Evolutionary conservation across 2,329 filamentous ascomycete species (phyloP), one percentile per base, ranked within the genome.

Genomic region (Scorias spongiosa): DNA sequence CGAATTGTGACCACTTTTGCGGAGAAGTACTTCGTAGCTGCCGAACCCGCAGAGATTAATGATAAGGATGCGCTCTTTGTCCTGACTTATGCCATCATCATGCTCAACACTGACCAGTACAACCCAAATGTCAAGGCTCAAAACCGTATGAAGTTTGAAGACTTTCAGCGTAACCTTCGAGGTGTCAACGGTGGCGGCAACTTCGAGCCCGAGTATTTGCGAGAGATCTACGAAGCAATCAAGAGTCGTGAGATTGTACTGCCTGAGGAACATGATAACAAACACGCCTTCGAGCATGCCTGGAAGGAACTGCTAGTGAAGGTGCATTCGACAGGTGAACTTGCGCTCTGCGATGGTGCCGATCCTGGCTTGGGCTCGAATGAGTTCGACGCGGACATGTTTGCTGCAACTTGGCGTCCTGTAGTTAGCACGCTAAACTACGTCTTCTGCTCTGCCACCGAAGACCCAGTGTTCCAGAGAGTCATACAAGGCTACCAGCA

Each of bases 391-490:
- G 85, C 88, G 3, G 88, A 98, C 59, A 95, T 98, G 85, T 98
- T 98, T 61, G 80, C 83, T 45, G 83, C 87, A 17, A 95, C 88
- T 0, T 98, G 93, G 91, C 87, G 78, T 59, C 89, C 93, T 0
- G 87, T 98, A 41, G 75, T 98, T 32, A 88, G 91, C 2, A 96
- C 93, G 0, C 69, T 98, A 44, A 93, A 91, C 10, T 98, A 96
- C 58, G 91, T 98, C 2, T 98, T 98, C 67, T 93, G 96, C 81
- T 96, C 89, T 30, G 93, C 93, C 12, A 93, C 87, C 0, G 93
- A 98, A 57, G 91, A 98, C 60, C 78, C 89, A 0, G 91, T 98
- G 2, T 98, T 94, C 59, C 85, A 85, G 30, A 78, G 91, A 47
- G 84, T 98, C 14, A 86, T 96, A 26, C 84, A 84, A 40, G 91